These are phyloP conservation scores for Agaricus subrufescens DNA, from an alignment of 768 basidiomycete genomes.

Conservation along the genomic window DNA sequence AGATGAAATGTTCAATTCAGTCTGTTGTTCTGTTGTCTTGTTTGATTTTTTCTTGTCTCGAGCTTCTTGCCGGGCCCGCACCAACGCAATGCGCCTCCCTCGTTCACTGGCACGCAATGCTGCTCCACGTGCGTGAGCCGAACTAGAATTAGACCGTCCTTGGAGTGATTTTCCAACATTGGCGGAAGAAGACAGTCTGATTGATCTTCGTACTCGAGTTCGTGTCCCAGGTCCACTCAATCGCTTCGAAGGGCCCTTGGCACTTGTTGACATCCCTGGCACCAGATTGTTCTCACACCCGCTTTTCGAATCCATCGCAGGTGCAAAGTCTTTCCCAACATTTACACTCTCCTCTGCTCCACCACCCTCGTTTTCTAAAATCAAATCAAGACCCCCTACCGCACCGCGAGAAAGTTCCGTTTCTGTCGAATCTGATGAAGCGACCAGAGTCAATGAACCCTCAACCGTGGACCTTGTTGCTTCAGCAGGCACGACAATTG, in stretches of 20 bases:
- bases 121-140: neutral
- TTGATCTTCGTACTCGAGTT: constrained; percentile 3
- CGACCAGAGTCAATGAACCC: neutral
- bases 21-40: neutral
- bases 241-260: constrained; percentile 9
- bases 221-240: constrained; percentile 1
- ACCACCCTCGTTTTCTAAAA: constrained; percentile 5
- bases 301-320: constrained; percentile 3
- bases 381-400: neutral
- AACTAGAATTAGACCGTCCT: constrained; percentile 2
- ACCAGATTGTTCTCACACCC: neutral
- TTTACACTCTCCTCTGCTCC: constrained; percentile 3
- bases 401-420: neutral
- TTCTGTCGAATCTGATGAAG: neutral
- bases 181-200: constrained; percentile 2
- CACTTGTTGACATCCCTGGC: neutral
- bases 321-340: neutral
- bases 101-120: constrained; percentile 8
- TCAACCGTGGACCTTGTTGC: neutral
- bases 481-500: neutral
- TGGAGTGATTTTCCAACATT: constrained; percentile 3
- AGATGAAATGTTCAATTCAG: neutral
- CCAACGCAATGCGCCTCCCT: constrained; percentile 4
- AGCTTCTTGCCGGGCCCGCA: constrained; percentile 2
- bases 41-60: neutral